phyloP scores from a whole-genome alignment of 2,329 filamentous ascomycete genomes.

The Penicillium rolfsii region DNA sequence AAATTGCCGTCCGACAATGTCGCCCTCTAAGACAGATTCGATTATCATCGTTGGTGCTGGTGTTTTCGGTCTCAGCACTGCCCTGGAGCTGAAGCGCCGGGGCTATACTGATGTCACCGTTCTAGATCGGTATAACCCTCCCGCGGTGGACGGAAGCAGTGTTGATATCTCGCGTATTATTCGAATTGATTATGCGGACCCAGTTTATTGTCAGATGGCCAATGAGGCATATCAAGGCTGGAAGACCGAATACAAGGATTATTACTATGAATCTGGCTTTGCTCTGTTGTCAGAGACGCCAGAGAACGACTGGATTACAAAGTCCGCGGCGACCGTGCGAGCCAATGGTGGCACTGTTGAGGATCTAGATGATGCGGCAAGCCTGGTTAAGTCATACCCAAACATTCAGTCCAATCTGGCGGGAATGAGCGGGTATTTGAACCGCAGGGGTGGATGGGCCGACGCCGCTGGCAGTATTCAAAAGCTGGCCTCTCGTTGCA shows the following conservation, averaged over 20 bases:
- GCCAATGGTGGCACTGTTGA: constrained; percentile 41
- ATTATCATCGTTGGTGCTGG: constrained; percentile 59
- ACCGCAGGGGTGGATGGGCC: constrained; percentile 76
- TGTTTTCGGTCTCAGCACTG: constrained; percentile 40
- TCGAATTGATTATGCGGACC: constrained; percentile 74
- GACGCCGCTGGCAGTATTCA: constrained; percentile 65
- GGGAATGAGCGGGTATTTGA: constrained; percentile 66
- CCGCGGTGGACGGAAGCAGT: constrained; percentile 57
- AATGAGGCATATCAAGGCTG: constrained; percentile 69
- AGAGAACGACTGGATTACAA: constrained; percentile 32
- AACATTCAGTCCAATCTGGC: constrained; percentile 56
- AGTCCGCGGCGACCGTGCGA: constrained; percentile 40
- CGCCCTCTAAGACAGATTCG: constrained; percentile 39
- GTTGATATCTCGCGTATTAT: constrained; percentile 63
- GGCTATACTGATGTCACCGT: constrained; percentile 57
- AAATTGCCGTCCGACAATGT: constrained; percentile 23
- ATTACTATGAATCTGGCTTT: constrained; percentile 36
- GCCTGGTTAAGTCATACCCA: constrained; percentile 29
- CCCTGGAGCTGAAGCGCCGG: constrained; percentile 67
- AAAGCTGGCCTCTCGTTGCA: constrained; percentile 31
- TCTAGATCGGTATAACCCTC: constrained; percentile 58
- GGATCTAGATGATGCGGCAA: constrained; percentile 46
- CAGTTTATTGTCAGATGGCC: constrained; percentile 72
- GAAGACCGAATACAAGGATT: constrained; percentile 49
- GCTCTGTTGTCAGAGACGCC: constrained; percentile 33